Conservation (phyloP, 441 rosid species). For the Populus trichocarpa region DNA sequence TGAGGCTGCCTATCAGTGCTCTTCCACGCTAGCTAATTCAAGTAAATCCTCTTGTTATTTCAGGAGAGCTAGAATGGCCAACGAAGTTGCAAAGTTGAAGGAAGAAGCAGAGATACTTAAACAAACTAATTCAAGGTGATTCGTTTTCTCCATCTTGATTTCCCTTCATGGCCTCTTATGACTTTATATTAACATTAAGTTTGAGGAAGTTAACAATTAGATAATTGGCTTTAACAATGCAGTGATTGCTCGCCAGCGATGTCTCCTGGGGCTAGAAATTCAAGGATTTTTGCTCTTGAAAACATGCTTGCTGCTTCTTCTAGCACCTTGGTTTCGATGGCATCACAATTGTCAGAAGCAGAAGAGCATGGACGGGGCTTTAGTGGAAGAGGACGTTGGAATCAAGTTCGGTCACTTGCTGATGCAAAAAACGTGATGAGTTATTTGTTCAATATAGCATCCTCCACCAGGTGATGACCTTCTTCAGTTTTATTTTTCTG, state of each 20-base stretch:
- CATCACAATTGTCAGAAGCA: conserved; percentile 96
- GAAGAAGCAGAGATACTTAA: conserved; percentile 66
- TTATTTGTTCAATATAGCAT: conserved; percentile 78
- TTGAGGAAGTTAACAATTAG: background rate
- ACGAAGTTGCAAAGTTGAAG: conserved; percentile 76
- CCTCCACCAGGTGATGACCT: conserved; percentile 62
- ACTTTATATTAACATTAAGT: background rate
- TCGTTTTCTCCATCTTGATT: conserved; percentile 2
- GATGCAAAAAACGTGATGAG: conserved; percentile 91
- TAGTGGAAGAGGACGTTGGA: conserved; percentile 97
- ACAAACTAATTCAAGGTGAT: conserved; percentile 61
- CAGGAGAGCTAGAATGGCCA: conserved; percentile 93
- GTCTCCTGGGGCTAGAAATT: conserved; percentile 98
- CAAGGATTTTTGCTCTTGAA: conserved; percentile 91
- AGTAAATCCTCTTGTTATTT: conserved; percentile 14
- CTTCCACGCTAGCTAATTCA: background rate
- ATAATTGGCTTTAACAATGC: conserved; percentile 26
- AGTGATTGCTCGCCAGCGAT: conserved; percentile 55
- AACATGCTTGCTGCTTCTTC: conserved; percentile 95
- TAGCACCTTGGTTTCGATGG: conserved; percentile 87
- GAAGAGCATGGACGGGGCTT: conserved; percentile 89
- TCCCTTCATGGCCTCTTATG: background rate
- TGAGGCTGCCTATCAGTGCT: background rate
- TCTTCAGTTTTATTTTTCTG: background rate
- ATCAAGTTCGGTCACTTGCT: conserved; percentile 83